A percentile compares a stretch with the other conserved stretches of the same genome.
These are phyloP conservation scores for Lactuca saligna DNA, from an alignment of 129 eudicot species.

Conservation along the genomic window DNA sequence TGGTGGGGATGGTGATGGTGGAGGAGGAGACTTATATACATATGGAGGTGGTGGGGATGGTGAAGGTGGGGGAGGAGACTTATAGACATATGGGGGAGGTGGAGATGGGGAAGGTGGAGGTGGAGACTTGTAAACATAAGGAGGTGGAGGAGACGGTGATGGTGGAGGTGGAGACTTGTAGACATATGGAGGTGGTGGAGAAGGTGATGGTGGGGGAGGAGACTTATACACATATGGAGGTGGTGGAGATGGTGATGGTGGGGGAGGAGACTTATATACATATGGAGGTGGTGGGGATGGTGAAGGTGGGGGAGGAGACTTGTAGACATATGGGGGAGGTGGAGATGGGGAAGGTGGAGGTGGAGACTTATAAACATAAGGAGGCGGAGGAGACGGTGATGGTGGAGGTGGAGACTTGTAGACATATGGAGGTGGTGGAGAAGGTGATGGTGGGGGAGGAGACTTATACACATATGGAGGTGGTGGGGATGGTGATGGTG, in stretches of 20 bases:
- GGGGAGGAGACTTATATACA: neutral
- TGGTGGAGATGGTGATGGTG: slow-evolving; percentile 8
- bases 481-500: slow-evolving; percentile 33
- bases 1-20: no score
- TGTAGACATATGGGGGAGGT: slow-evolving; percentile 8
- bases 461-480: slow-evolving; percentile 14
- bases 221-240: slow-evolving; percentile 1
- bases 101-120: slow-evolving; percentile 20
- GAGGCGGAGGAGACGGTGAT: slow-evolving; percentile 12
- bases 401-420: slow-evolving; percentile 19
- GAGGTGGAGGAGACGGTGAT: slow-evolving; percentile 4
- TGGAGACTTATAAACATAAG: neutral
- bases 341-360: slow-evolving; percentile 2
- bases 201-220: slow-evolving; percentile 15
- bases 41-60: no score
- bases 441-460: slow-evolving; percentile 16
- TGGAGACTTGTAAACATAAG: slow-evolving; percentile 7
- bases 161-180: slow-evolving; percentile 8
- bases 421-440: neutral
- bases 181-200: slow-evolving; percentile 5
- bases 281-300: slow-evolving; percentile 17
- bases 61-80: no score
- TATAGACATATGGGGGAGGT: no score
- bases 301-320: slow-evolving; percentile 8
- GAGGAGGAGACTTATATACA: no score